Evolutionary conservation across 2,329 filamentous ascomycete species (phyloP).

Genomic region (Aspergillus tanneri): DNA sequence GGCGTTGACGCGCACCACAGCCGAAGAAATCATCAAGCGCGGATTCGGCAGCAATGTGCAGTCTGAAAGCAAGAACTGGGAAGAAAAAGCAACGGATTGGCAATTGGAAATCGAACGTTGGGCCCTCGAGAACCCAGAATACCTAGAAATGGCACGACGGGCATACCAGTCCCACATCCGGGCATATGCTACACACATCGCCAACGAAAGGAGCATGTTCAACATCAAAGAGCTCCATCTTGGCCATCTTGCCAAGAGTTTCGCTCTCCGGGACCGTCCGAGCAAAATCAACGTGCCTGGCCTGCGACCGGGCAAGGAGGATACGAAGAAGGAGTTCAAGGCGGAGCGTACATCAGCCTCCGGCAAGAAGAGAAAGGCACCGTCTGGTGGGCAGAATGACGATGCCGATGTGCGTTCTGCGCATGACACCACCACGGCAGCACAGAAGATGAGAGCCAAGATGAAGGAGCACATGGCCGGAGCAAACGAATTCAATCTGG

Average conservation of each 20-base stretch:
- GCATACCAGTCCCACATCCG: slow-evolving; percentile 90
- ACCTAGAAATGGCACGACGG: slow-evolving; percentile 76
- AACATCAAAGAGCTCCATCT: slow-evolving; percentile 89
- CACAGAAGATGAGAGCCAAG: slow-evolving; percentile 55
- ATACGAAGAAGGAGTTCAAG: slow-evolving; percentile 49
- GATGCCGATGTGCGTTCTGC: slow-evolving; percentile 26
- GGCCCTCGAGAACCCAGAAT: slow-evolving; percentile 62
- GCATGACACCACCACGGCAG: slow-evolving; percentile 47
- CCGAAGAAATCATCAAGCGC: slow-evolving; percentile 66
- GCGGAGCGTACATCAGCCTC: slow-evolving; percentile 39
- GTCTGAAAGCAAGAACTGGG: slow-evolving; percentile 56
- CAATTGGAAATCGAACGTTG: slow-evolving; percentile 67
- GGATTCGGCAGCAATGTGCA: slow-evolving; percentile 55
- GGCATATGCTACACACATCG: slow-evolving; percentile 91
- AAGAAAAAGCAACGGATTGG: slow-evolving; percentile 65
- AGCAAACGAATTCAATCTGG: slow-evolving; percentile 60
- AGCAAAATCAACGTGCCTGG: slow-evolving; percentile 67
- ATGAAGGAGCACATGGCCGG: slow-evolving; percentile 53
- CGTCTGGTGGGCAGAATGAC: slow-evolving; percentile 22
- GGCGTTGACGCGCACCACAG: slow-evolving; percentile 61
- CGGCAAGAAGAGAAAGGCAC: slow-evolving; percentile 39
- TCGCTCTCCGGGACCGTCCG: slow-evolving; percentile 83
- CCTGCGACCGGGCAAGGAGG: slow-evolving; percentile 50
- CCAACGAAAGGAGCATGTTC: slow-evolving; percentile 80
- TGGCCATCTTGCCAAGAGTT: slow-evolving; percentile 91